Percentiles rank a stretch among this genome's conserved stretches.
These are phyloP conservation scores for Neofusicoccum kwambonambiense DNA, from an alignment of 2,329 filamentous ascomycete genomes.

Conservation along the genomic window DNA sequence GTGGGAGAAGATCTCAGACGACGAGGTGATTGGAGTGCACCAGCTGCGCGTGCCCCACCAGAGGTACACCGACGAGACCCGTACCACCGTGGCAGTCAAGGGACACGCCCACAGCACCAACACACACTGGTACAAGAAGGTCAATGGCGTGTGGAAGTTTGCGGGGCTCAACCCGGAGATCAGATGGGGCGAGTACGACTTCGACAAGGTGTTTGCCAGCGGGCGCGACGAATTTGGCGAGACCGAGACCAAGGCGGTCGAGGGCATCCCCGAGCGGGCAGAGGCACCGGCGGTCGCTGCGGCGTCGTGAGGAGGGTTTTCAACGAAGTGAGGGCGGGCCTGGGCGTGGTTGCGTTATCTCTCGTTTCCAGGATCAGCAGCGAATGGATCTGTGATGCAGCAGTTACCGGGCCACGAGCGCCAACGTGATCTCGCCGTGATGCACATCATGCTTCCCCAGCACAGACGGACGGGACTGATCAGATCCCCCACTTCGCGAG, in stretches of 20 bases:
- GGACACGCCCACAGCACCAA: conserved; percentile 58
- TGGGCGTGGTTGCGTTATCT: conserved; percentile 7
- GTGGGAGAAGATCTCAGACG: conserved; percentile 51
- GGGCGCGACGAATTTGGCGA: conserved; percentile 48
- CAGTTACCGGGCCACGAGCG: conserved; percentile 13
- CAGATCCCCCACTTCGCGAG: conserved; percentile 11
- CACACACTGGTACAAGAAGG: conserved; percentile 56
- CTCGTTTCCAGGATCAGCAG: conserved; percentile 8
- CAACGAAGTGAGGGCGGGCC: background rate
- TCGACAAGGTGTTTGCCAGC: conserved; percentile 54
- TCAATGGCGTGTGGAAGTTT: conserved; percentile 60
- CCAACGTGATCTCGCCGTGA: conserved; percentile 15
- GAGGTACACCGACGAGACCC: conserved; percentile 50
- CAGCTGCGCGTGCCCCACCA: conserved; percentile 60
- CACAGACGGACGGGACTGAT: conserved; percentile 12
- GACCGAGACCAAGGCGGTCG: conserved; percentile 37
- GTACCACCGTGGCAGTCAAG: conserved; percentile 50
- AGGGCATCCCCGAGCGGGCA: conserved; percentile 31
- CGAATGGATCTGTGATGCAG: conserved; percentile 13
- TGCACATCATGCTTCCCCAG: conserved; percentile 13
- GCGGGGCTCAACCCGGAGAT: conserved; percentile 55
- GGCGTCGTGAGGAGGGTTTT: background rate
- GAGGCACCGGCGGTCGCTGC: background rate
- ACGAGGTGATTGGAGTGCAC: conserved; percentile 54
- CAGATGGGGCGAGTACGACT: conserved; percentile 56